Evolutionary conservation across 2,329 filamentous ascomycete genomes (phyloP).

Genomic region (Pyrenochaeta sp.): DNA sequence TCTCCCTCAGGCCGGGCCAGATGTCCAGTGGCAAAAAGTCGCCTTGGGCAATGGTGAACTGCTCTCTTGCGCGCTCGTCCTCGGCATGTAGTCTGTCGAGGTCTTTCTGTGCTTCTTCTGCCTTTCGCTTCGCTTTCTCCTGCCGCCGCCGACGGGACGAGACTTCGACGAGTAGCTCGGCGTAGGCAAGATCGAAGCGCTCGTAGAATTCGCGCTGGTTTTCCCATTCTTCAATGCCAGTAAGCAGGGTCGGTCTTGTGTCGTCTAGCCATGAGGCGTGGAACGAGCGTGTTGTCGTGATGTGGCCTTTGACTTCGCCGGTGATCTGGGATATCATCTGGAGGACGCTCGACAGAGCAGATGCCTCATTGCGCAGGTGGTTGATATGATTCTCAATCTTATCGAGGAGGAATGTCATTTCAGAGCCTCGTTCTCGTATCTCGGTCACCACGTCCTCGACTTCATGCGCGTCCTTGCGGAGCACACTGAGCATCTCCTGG

Average conservation of each 20-base stretch:
- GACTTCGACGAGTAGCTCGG: slow-evolving; percentile 83
- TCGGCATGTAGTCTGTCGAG: slow-evolving; percentile 77
- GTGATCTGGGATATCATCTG: slow-evolving; percentile 73
- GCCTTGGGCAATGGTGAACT: slow-evolving; percentile 82
- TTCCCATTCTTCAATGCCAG: slow-evolving; percentile 74
- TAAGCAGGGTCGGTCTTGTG: slow-evolving; percentile 76
- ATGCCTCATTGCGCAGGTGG: slow-evolving; percentile 63
- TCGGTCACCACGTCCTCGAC: slow-evolving; percentile 70
- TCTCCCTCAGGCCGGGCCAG: slow-evolving; percentile 70
- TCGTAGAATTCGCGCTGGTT: slow-evolving; percentile 85
- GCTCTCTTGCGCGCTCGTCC: slow-evolving; percentile 76
- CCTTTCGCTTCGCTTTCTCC: slow-evolving; percentile 75
- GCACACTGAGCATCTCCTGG: slow-evolving; percentile 81
- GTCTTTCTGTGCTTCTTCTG: slow-evolving; percentile 78
- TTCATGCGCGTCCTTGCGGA: slow-evolving; percentile 73
- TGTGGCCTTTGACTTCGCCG: slow-evolving; percentile 69
- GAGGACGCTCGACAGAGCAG: slow-evolving; percentile 70
- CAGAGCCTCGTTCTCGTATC: slow-evolving; percentile 76
- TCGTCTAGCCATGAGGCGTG: slow-evolving; percentile 70
- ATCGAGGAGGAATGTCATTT: slow-evolving; percentile 77
- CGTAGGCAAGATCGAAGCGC: slow-evolving; percentile 84
- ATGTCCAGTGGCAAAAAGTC: slow-evolving; percentile 88
- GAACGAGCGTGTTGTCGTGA: slow-evolving; percentile 72
- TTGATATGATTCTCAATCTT: slow-evolving; percentile 71
- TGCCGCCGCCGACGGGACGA: slow-evolving; percentile 77